Conservation (phyloP, 805 yeast species). For the Yarrowia porcina region DNA sequence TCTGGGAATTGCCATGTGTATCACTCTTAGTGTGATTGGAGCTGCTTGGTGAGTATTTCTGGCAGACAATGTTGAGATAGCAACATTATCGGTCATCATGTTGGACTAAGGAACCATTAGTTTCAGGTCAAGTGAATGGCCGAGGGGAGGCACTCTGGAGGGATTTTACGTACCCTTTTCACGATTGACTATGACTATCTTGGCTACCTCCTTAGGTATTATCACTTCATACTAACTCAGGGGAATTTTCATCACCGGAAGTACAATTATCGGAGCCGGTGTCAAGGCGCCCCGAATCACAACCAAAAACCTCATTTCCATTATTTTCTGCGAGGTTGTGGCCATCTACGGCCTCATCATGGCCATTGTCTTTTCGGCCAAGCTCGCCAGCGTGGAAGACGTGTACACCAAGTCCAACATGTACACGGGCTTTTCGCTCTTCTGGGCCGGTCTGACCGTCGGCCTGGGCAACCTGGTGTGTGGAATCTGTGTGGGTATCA, state of each 20-base stretch:
- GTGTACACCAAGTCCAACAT: slow-evolving; percentile 77
- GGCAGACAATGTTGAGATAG: too few relatives aligned
- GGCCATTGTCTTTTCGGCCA: slow-evolving; percentile 95
- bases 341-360: slow-evolving; percentile 97
- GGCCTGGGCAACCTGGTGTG: slow-evolving; percentile 91
- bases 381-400: slow-evolving; percentile 59
- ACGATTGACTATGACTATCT: too few relatives aligned
- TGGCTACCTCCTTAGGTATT: not conserved
- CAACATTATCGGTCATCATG: too few relatives aligned
- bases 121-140: too few relatives aligned
- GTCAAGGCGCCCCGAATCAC: slow-evolving; percentile 97
- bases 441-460: slow-evolving; percentile 98
- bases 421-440: slow-evolving; percentile 90
- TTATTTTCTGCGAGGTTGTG: slow-evolving; percentile 98
- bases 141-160: too few relatives aligned
- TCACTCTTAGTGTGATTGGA: slow-evolving; percentile 91
- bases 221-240: slow-evolving; percentile 28
- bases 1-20: slow-evolving; percentile 83
- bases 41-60: slow-evolving; percentile 76
- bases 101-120: too few relatives aligned
- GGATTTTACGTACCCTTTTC: too few relatives aligned
- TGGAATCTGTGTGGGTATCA: slow-evolving; percentile 95
- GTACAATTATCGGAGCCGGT: slow-evolving; percentile 95
- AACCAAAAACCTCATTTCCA: slow-evolving; percentile 91
- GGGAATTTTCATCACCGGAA: slow-evolving; percentile 93